phyloP scores from a whole-genome alignment of 495 filamentous ascomycete species.

The Xylaria curta region DNA sequence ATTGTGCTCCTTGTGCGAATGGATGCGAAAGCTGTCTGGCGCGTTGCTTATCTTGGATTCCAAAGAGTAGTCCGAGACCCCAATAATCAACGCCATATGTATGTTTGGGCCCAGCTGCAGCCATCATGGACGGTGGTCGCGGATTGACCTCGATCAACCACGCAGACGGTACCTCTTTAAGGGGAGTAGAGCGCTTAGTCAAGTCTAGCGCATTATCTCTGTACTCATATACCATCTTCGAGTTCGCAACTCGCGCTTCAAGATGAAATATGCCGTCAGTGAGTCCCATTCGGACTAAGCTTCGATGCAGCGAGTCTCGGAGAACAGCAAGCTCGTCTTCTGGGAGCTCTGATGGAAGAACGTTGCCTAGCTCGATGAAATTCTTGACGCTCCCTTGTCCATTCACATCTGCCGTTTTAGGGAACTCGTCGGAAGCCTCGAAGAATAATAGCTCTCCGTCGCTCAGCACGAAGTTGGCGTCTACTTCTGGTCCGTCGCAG shows the following conservation, averaged over 20 bases:
- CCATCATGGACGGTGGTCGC: conserved; percentile 44
- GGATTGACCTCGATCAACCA: conserved; percentile 50
- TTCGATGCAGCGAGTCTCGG: conserved; percentile 32
- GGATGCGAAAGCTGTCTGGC: background rate
- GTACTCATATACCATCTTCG: conserved; percentile 30
- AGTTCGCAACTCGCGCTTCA: conserved; percentile 42
- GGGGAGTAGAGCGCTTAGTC: background rate
- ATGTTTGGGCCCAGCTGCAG: conserved; percentile 32
- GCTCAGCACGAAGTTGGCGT: conserved; percentile 53
- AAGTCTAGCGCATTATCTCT: conserved; percentile 32
- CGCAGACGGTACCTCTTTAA: conserved; percentile 26
- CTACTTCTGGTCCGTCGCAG: conserved; percentile 51
- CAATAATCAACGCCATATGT: conserved; percentile 55
- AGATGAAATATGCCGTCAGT: conserved; percentile 6
- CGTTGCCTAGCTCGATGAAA: conserved; percentile 38
- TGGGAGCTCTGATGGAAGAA: conserved; percentile 41
- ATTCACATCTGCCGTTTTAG: conserved; percentile 41
- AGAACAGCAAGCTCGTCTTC: conserved; percentile 36
- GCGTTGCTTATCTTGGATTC: background rate
- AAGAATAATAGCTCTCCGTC: conserved; percentile 54
- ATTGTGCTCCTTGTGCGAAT: conserved; percentile 31
- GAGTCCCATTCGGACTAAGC: conserved; percentile 26
- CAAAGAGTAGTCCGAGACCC: conserved; percentile 5
- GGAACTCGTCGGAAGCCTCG: conserved; percentile 55
- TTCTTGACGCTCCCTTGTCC: conserved; percentile 27